phyloP scores from a whole-genome alignment of 441 rosid genomes.

The Croton laevigatus region DNA sequence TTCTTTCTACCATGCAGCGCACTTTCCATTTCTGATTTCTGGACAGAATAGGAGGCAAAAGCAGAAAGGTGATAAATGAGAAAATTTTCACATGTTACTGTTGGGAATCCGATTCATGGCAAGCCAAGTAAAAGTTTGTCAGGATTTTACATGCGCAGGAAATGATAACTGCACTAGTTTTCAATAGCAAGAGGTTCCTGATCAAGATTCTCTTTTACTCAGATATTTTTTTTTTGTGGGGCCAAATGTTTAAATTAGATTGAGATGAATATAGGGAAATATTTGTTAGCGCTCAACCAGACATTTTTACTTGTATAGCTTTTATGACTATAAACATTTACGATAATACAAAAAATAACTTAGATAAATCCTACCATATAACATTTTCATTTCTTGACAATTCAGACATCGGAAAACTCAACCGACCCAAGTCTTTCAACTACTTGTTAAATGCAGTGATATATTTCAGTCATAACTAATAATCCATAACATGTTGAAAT shows the following conservation, averaged over 20 bases:
- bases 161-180: neutral
- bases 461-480: no score
- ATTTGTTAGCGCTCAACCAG: neutral
- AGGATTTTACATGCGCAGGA: neutral
- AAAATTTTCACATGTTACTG: neutral
- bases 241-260: neutral
- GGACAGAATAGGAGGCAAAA: slow-evolving; percentile 6
- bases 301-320: no score
- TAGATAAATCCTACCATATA: no score
- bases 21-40: slow-evolving; percentile 7
- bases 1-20: no score
- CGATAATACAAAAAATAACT: no score
- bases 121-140: neutral
- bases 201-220: neutral
- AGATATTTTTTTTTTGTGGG: neutral
- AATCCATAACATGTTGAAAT: no score
- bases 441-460: no score
- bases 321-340: no score
- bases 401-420: no score
- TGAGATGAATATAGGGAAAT: neutral
- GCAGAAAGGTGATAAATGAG: slow-evolving; percentile 2
- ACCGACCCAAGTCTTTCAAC: no score
- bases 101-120: neutral
- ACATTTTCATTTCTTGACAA: no score
- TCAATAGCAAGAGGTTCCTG: no score